Percentiles rank a stretch among this genome's conserved stretches.
Evolutionary conservation across 140 eudicot genomes (phyloP).

Genomic region (Senecio squalidus): DNA sequence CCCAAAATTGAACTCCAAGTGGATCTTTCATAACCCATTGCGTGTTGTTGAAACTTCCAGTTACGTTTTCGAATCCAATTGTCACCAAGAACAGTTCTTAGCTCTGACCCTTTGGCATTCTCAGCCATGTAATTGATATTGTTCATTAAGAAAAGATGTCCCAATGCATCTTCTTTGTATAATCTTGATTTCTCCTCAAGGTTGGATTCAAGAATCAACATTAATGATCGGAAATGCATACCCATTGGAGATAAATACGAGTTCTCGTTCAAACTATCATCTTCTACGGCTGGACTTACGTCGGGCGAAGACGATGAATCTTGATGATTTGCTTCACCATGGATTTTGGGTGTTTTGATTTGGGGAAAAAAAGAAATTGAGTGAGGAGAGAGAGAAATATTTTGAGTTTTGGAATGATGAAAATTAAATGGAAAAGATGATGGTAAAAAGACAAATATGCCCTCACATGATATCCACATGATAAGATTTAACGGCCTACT

Average conservation of each 20-base stretch:
- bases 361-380: too few relatives aligned
- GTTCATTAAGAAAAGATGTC: constrained; percentile 72
- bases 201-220: constrained; percentile 41
- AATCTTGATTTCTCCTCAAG: constrained; percentile 58
- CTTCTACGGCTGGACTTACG: constrained; percentile 27
- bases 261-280: constrained; percentile 18
- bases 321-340: constrained; percentile 23
- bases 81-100: constrained; percentile 55
- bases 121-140: constrained; percentile 76
- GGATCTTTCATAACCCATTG: constrained; percentile 66
- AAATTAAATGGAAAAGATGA: too few relatives aligned
- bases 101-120: constrained; percentile 67
- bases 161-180: constrained; percentile 54
- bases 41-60: constrained; percentile 68
- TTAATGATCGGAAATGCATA: constrained; percentile 47
- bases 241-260: constrained; percentile 35
- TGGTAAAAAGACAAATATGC: too few relatives aligned
- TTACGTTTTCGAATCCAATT: constrained; percentile 69
- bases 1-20: constrained; percentile 74
- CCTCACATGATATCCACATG: too few relatives aligned
- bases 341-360: too few relatives aligned
- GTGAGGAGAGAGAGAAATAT: too few relatives aligned
- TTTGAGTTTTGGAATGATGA: too few relatives aligned
- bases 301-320: constrained; percentile 39
- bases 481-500: too few relatives aligned